Conservation (phyloP, 1,139 yeast genomes). For the Hansenula sp. region DNA sequence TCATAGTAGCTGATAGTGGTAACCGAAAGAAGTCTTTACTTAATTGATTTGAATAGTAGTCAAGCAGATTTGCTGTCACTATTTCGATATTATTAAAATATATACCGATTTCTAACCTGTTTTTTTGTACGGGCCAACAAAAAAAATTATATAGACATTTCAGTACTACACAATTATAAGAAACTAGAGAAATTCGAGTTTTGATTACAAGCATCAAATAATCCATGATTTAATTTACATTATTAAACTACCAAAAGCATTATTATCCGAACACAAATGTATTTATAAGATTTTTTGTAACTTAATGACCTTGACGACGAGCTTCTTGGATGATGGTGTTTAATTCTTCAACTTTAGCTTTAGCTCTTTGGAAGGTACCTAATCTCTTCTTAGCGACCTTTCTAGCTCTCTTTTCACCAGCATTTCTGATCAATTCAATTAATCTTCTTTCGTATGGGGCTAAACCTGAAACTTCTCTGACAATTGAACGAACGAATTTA, state of each 20-base stretch:
- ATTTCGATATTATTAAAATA: too few relatives aligned
- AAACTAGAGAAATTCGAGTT: too few relatives aligned
- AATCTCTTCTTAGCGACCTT: conserved; percentile 99
- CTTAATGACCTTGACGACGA: conserved; percentile 60
- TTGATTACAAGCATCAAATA: too few relatives aligned
- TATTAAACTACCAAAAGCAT: conserved; percentile 1
- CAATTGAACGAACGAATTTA: conserved; percentile 89
- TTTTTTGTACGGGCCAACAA: too few relatives aligned
- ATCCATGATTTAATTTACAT: conserved; percentile 3
- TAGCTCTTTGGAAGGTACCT: conserved; percentile 99
- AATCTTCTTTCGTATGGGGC: conserved; percentile 99
- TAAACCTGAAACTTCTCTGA: conserved; percentile 97
- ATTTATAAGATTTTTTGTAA: background rate
- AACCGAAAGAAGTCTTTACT: too few relatives aligned
- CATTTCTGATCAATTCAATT: conserved; percentile 98
- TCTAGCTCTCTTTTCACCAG: conserved; percentile 99
- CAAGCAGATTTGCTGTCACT: too few relatives aligned
- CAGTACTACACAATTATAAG: too few relatives aligned
- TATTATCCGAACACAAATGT: conserved; percentile 1
- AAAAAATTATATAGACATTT: too few relatives aligned
- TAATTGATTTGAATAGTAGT: too few relatives aligned
- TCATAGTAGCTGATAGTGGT: too few relatives aligned
- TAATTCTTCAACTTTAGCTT: conserved; percentile 99
- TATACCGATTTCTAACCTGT: too few relatives aligned
- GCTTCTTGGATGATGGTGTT: conserved; percentile 95